Percentiles rank a stretch among this genome's conserved stretches.
Conservation (phyloP, 768 basidiomycete genomes). For the Phaeolepiota aurea region DNA sequence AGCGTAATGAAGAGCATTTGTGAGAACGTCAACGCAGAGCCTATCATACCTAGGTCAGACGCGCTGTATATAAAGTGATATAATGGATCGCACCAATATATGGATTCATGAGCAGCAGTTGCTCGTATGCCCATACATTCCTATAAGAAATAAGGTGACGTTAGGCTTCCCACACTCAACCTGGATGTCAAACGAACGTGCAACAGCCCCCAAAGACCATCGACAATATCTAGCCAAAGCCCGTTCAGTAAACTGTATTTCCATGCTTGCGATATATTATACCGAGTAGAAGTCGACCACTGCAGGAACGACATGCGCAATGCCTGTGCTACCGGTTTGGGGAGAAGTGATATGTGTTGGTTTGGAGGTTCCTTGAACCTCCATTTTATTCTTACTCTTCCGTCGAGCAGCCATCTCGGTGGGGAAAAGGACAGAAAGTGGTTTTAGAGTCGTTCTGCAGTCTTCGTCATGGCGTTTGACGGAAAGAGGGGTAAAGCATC, state of each 20-base stretch:
- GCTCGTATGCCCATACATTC: slow-evolving; percentile 75
- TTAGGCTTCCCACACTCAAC: not conserved
- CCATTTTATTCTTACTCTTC: no score
- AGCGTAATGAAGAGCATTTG: slow-evolving; percentile 76
- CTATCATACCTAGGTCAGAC: slow-evolving; percentile 21
- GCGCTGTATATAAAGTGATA: slow-evolving; percentile 4
- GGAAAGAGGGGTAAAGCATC: no score
- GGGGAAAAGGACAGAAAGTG: not conserved
- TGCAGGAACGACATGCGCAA: slow-evolving; percentile 2
- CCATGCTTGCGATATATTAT: slow-evolving; percentile 2
- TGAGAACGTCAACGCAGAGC: slow-evolving; percentile 76
- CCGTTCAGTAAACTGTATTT: not conserved
- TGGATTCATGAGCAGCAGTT: slow-evolving; percentile 61
- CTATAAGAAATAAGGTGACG: slow-evolving; percentile 20
- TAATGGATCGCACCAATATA: slow-evolving; percentile 42
- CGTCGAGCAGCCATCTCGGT: not conserved
- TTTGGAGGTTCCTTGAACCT: not conserved
- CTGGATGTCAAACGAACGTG: slow-evolving; percentile 38
- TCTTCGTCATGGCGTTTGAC: no score
- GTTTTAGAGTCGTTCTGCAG: not conserved
- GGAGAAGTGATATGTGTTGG: not conserved
- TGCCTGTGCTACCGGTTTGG: not conserved
- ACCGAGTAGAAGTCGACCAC: slow-evolving; percentile 14
- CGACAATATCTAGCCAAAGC: slow-evolving; percentile 29
- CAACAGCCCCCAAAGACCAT: slow-evolving; percentile 82